phyloP scores from a whole-genome alignment of 1,139 yeast genomes.

The Barnettozyma hawaiiensis region DNA sequence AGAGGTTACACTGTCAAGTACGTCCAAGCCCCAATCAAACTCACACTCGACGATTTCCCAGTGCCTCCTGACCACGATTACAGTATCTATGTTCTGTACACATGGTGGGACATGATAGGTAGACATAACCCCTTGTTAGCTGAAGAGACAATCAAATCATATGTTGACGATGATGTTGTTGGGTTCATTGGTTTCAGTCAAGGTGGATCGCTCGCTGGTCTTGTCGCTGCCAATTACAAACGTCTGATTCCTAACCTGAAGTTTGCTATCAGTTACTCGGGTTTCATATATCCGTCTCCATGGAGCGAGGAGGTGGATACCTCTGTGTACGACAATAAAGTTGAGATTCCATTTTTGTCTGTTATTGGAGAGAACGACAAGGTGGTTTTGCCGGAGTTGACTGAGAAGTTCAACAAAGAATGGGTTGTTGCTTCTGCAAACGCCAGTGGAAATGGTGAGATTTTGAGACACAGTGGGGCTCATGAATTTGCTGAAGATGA shows the following conservation, averaged over 20 bases:
- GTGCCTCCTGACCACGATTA: slow-evolving; percentile 10
- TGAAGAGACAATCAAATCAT: slow-evolving; percentile 3
- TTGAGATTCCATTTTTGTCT: slow-evolving; percentile 4
- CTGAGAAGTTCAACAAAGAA: background rate
- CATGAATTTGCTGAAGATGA: slow-evolving; percentile 4
- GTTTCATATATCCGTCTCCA: slow-evolving; percentile 6
- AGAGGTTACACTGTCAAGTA: slow-evolving; percentile 6
- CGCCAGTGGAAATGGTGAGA: background rate
- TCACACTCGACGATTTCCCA: slow-evolving; percentile 7
- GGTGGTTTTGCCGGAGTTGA: slow-evolving; percentile 1
- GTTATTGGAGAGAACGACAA: slow-evolving; percentile 6
- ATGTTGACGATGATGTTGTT: slow-evolving; percentile 6
- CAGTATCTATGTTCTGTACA: slow-evolving; percentile 4
- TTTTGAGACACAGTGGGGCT: slow-evolving; percentile 2
- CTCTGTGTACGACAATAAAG: slow-evolving; percentile 2
- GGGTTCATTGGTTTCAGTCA: slow-evolving; percentile 14
- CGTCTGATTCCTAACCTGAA: slow-evolving; percentile 9
- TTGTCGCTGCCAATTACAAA: slow-evolving; percentile 8
- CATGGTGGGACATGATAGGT: slow-evolving; percentile 12
- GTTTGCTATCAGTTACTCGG: slow-evolving; percentile 8
- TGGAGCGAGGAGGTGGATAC: background rate
- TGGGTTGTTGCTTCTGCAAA: no score
- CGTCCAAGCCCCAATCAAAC: slow-evolving; percentile 8
- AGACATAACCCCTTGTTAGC: background rate
- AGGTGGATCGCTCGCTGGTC: slow-evolving; percentile 9